Conservation (phyloP, 139 green algal genomes). For the Microglena sp. region DNA sequence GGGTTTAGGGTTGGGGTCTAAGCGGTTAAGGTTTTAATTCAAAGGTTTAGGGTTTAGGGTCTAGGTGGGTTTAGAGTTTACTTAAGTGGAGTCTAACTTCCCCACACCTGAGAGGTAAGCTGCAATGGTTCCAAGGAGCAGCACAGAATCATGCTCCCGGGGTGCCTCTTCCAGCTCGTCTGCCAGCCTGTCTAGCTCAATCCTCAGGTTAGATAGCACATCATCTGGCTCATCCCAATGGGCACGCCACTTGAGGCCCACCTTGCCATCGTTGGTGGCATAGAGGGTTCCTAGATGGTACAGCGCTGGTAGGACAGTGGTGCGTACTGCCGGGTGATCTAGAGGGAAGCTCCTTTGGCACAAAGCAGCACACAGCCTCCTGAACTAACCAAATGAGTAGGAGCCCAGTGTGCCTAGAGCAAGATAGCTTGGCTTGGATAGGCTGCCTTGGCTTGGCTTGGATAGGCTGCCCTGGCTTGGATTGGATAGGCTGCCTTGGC, state of each 20-base stretch:
- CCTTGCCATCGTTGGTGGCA: too few species aligned
- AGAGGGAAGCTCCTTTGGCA: not conserved
- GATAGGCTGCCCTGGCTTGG: too few species aligned
- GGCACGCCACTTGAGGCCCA: not conserved
- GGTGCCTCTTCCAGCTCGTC: slow-evolving; percentile 23
- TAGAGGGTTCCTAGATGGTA: slow-evolving; percentile 12
- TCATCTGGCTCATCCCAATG: slow-evolving; percentile 1
- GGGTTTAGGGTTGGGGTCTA: too few species aligned
- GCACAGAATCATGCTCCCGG: slow-evolving; percentile 21
- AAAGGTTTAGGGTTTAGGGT: too few species aligned
- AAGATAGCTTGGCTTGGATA: slow-evolving; percentile 6
- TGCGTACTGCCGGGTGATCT: not conserved
- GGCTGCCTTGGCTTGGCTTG: too few species aligned
- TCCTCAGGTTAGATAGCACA: slow-evolving; percentile 8
- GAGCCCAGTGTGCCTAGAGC: not conserved
- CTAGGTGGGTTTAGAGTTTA: too few species aligned
- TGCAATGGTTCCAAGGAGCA: slow-evolving; percentile 33
- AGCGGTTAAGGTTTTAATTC: too few species aligned
- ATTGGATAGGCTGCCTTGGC: too few species aligned
- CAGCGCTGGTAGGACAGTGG: not conserved
- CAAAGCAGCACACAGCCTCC: not conserved
- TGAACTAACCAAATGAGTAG: slow-evolving; percentile 5
- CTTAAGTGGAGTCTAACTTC: too few species aligned
- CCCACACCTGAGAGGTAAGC: slow-evolving; percentile 34
- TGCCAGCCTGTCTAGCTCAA: slow-evolving; percentile 12